Percentiles rank a stretch among this genome's conserved stretches.
Conservation (phyloP, 2,329 filamentous ascomycete species). For the Microsporum ferrugineum region DNA sequence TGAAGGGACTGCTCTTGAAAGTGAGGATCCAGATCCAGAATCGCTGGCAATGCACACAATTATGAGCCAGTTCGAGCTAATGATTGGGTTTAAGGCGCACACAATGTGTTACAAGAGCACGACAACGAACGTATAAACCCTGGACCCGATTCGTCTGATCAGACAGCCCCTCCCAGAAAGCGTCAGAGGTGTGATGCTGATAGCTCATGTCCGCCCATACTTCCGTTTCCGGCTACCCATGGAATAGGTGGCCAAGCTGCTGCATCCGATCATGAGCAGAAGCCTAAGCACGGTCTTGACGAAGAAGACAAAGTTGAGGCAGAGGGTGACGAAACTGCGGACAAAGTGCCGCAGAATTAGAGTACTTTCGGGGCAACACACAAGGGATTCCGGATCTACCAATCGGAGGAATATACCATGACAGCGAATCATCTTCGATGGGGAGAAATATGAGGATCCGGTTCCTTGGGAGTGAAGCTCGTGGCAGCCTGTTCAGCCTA, state of each 20-base stretch:
- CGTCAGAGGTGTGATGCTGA: background rate
- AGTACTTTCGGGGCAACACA: background rate
- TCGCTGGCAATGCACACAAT: background rate
- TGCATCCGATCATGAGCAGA: background rate
- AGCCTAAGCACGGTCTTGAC: background rate
- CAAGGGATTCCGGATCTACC: background rate
- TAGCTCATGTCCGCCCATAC: background rate
- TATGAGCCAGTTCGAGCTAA: background rate
- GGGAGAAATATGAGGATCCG: background rate
- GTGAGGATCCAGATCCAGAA: background rate
- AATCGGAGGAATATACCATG: background rate
- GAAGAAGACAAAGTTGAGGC: background rate
- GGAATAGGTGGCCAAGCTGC: background rate
- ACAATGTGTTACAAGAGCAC: background rate
- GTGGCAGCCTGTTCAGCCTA: background rate
- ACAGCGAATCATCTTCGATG: background rate
- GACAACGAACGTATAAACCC: background rate
- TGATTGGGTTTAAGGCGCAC: background rate
- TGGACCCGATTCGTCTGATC: background rate
- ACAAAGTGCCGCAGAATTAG: background rate
- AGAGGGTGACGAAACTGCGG: background rate
- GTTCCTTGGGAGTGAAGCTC: background rate
- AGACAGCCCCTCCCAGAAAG: background rate
- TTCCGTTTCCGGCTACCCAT: background rate
- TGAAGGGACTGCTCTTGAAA: background rate